These are phyloP conservation scores for Cornus florida DNA, from an alignment of 148 eudicot genomes.

Conservation along the genomic window DNA sequence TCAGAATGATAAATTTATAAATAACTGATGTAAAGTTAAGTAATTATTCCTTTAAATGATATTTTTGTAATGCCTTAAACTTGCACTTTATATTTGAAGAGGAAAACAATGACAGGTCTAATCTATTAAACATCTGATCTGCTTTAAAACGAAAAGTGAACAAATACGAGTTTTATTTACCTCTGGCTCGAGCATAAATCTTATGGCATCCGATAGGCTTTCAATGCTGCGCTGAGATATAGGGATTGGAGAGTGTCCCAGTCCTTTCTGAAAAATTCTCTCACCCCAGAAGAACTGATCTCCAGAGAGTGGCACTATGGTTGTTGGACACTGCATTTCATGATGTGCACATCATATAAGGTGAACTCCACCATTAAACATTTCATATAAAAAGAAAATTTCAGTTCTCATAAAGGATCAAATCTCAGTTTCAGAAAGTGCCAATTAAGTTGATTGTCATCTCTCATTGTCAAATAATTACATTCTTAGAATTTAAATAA, in stretches of 20 bases:
- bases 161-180: too few species aligned
- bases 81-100: not conserved
- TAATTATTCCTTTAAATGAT: too few species aligned
- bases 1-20: too few species aligned
- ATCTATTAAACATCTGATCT: not conserved
- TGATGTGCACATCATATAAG: not conserved
- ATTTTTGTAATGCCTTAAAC: not conserved
- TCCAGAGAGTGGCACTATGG: conserved; percentile 89
- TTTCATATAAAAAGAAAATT: too few species aligned
- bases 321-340: conserved; percentile 84
- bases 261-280: conserved; percentile 63
- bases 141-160: not conserved
- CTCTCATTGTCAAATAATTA: too few species aligned
- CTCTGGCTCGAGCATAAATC: conserved; percentile 85
- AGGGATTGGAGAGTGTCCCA: conserved; percentile 94
- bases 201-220: conserved; percentile 71
- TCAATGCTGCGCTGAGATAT: conserved; percentile 61
- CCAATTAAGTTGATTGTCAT: too few species aligned
- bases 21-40: too few species aligned
- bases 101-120: not conserved
- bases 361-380: not conserved
- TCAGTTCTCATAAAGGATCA: too few species aligned
- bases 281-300: conserved; percentile 99
- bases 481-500: too few species aligned
- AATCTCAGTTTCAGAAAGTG: too few species aligned